Evolutionary conservation across 140 eudicot genomes (phyloP).

Genomic region (Oenanthe javanica): DNA sequence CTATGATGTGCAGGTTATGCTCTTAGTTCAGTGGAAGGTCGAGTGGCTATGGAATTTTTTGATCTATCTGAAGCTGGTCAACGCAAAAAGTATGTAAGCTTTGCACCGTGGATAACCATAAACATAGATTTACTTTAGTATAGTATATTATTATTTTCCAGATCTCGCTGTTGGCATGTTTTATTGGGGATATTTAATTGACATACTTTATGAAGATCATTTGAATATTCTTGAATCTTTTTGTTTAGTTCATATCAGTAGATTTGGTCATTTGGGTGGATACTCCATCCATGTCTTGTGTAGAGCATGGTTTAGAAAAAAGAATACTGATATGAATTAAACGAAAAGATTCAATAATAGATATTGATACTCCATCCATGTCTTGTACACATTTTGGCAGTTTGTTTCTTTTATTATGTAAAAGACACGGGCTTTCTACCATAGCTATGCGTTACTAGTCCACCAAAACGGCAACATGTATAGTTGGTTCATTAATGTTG

Average conservation of each 20-base stretch:
- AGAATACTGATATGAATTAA: not conserved
- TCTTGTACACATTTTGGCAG: not conserved
- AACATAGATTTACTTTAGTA: not conserved
- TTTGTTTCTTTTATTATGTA: not conserved
- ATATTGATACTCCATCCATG: not conserved
- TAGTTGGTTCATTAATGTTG: not conserved
- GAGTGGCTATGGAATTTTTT: conserved; percentile 94
- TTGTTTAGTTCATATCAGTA: not conserved
- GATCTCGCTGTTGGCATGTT: not conserved
- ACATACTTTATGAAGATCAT: not conserved
- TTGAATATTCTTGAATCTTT: not conserved
- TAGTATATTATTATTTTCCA: not conserved
- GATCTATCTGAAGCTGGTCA: conserved; percentile 89
- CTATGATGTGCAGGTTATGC: conserved; percentile 73
- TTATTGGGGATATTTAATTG: not conserved
- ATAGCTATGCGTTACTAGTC: not conserved
- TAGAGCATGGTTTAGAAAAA: not conserved
- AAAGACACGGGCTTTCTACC: not conserved
- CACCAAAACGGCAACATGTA: not conserved
- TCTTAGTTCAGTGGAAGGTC: conserved; percentile 92
- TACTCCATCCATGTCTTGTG: not conserved
- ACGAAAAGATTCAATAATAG: not conserved
- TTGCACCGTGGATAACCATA: not conserved
- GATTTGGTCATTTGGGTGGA: not conserved
- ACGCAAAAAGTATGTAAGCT: conserved; percentile 59